A percentile compares a stretch with the other conserved stretches of the same genome.
Evolutionary conservation across 345 rosid species (phyloP).

Genomic region (Schrenkiella parvula): DNA sequence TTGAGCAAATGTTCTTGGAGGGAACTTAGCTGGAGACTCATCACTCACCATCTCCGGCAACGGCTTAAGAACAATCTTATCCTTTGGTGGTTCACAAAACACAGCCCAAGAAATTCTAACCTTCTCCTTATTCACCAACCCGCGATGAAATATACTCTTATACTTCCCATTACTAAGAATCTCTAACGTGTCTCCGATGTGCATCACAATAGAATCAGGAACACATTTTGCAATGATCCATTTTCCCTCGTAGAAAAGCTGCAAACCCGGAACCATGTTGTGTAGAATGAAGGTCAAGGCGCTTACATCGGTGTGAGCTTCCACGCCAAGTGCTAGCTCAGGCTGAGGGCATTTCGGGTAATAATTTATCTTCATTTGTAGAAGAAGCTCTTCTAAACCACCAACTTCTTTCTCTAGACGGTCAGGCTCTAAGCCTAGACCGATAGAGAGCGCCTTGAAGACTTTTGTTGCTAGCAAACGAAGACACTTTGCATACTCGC

Average conservation of each 20-base stretch:
- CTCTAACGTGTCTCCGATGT: slow-evolving; percentile 87
- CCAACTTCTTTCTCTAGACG: slow-evolving; percentile 88
- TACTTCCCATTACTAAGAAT: slow-evolving; percentile 88
- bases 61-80: slow-evolving; percentile 84
- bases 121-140: slow-evolving; percentile 89
- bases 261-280: slow-evolving; percentile 98
- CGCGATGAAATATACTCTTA: slow-evolving; percentile 93
- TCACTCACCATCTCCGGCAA: slow-evolving; percentile 60
- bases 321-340: slow-evolving; percentile 95
- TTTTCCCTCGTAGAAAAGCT: slow-evolving; percentile 72
- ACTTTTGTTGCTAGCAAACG: slow-evolving; percentile 61
- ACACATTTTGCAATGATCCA: slow-evolving; percentile 94
- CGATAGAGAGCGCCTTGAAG: slow-evolving; percentile 56
- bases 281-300: slow-evolving; percentile 95
- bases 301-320: slow-evolving; percentile 91
- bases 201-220: slow-evolving; percentile 92
- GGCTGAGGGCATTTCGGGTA: slow-evolving; percentile 97
- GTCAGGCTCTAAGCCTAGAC: slow-evolving; percentile 78
- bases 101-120: slow-evolving; percentile 97
- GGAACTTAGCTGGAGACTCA: slow-evolving; percentile 68
- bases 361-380: slow-evolving; percentile 90
- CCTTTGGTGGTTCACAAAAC: slow-evolving; percentile 94
- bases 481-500: slow-evolving; percentile 77
- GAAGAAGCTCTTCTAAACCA: slow-evolving; percentile 75
- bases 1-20: slow-evolving; percentile 89